Conservation (phyloP, 78 protist species). For the Paratrimastix pyriformis region DNA sequence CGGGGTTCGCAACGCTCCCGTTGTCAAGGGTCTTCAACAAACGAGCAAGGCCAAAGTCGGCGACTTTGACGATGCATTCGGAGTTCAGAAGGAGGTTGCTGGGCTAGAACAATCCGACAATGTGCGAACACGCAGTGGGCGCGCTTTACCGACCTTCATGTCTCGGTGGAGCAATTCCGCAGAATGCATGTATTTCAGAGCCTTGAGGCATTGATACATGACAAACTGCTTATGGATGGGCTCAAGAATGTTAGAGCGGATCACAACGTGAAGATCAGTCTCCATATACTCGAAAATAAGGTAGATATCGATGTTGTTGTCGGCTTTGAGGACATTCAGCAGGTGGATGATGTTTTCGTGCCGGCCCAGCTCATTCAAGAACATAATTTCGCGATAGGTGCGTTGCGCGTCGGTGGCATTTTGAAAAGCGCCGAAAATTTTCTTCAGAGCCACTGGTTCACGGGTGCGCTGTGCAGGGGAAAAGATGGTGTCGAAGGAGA, state of each 20-base stretch:
- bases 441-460: conserved; percentile 85
- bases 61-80: conserved; percentile 83
- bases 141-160: conserved; percentile 39
- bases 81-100: conserved; percentile 81
- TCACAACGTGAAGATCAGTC: conserved; percentile 91
- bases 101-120: conserved; percentile 52
- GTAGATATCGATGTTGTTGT: conserved; percentile 92
- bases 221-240: conserved; percentile 88
- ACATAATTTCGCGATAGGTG: conserved; percentile 9
- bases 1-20: conserved; percentile 40
- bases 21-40: conserved; percentile 40
- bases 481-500: too few species aligned
- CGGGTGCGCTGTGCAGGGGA: conserved; percentile 54
- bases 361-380: background rate
- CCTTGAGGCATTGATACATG: conserved; percentile 84
- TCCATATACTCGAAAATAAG: conserved; percentile 89
- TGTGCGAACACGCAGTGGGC: background rate
- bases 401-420: conserved; percentile 97
- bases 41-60: conserved; percentile 77
- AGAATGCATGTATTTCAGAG: conserved; percentile 82
- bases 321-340: conserved; percentile 31
- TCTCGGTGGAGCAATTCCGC: conserved; percentile 87
- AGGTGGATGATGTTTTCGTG: conserved; percentile 28
- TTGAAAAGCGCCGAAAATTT: conserved; percentile 80
- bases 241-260: conserved; percentile 88